A percentile compares a stretch with the other conserved stretches of the same genome.
Evolutionary conservation across 495 filamentous ascomycete species (phyloP).

Genomic region (Pyrenula massariospora): DNA sequence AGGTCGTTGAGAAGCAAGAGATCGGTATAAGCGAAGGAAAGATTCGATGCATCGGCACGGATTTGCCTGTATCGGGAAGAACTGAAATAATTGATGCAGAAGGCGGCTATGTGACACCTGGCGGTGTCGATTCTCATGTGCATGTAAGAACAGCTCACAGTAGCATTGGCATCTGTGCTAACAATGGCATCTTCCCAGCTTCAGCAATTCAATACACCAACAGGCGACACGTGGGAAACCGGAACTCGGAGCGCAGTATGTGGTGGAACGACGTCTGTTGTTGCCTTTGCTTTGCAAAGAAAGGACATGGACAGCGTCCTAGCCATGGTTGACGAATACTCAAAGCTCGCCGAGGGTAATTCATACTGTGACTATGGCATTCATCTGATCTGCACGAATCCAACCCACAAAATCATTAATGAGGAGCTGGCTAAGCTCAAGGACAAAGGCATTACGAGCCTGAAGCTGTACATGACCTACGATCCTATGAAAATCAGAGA

Average conservation of each 20-base stretch:
- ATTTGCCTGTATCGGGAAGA: slow-evolving; percentile 5
- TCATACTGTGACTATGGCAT: slow-evolving; percentile 50
- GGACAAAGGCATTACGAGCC: slow-evolving; percentile 38
- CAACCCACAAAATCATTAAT: slow-evolving; percentile 26
- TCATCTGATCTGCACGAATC: slow-evolving; percentile 45
- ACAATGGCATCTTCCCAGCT: background rate
- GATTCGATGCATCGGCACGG: slow-evolving; percentile 19
- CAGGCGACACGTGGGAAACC: slow-evolving; percentile 25
- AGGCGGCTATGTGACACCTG: slow-evolving; percentile 24
- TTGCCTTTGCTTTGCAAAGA: slow-evolving; percentile 45
- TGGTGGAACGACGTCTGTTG: slow-evolving; percentile 49
- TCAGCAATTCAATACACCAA: slow-evolving; percentile 23
- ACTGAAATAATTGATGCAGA: slow-evolving; percentile 13
- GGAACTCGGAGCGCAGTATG: slow-evolving; percentile 46
- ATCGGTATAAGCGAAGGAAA: slow-evolving; percentile 41
- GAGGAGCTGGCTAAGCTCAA: slow-evolving; percentile 27
- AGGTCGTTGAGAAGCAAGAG: slow-evolving; percentile 27
- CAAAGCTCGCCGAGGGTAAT: slow-evolving; percentile 27
- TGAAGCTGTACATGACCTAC: slow-evolving; percentile 60
- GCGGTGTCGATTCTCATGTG: slow-evolving; percentile 32
- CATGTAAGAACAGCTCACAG: slow-evolving; percentile 27
- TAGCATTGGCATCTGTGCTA: background rate
- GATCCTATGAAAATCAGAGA: slow-evolving; percentile 42
- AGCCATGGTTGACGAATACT: slow-evolving; percentile 31
- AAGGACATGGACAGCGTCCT: slow-evolving; percentile 36